These are phyloP conservation scores for Anisodus acutangulus DNA, from an alignment of 257 asterid species.

Conservation along the genomic window DNA sequence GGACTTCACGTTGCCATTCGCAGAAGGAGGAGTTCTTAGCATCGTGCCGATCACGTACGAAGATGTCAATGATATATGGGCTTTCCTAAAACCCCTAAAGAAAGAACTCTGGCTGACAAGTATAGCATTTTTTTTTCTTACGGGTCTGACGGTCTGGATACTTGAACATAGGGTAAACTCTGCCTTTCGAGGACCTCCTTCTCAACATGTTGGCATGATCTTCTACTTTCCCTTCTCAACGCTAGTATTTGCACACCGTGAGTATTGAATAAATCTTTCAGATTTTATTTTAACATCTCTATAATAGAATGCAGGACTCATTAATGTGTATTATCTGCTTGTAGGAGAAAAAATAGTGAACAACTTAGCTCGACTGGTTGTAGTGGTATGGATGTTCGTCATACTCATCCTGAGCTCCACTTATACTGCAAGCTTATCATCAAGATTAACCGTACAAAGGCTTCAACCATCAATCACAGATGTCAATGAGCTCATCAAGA, in stretches of 20 bases:
- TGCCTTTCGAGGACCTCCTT: slow-evolving; percentile 31
- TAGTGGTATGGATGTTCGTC: slow-evolving; percentile 24
- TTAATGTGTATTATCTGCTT: not conserved
- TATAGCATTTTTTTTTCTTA: slow-evolving; percentile 22
- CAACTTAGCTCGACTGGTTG: slow-evolving; percentile 29
- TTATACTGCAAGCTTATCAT: slow-evolving; percentile 29
- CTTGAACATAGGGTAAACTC: slow-evolving; percentile 23
- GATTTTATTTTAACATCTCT: not conserved
- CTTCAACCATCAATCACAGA: slow-evolving; percentile 25
- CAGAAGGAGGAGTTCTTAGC: slow-evolving; percentile 25
- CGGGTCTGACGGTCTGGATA: slow-evolving; percentile 27
- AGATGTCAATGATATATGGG: slow-evolving; percentile 29
- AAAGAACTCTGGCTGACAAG: slow-evolving; percentile 26
- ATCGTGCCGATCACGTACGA: slow-evolving; percentile 13
- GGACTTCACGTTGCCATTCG: slow-evolving; percentile 28
- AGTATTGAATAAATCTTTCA: not conserved
- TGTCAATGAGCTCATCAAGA: slow-evolving; percentile 18
- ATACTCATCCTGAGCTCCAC: slow-evolving; percentile 25
- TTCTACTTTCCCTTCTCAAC: slow-evolving; percentile 29
- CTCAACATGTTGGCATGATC: slow-evolving; percentile 27
- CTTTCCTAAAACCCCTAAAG: slow-evolving; percentile 31
- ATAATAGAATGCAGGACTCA: not conserved
- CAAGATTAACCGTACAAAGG: slow-evolving; percentile 24
- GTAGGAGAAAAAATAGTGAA: slow-evolving; percentile 29
- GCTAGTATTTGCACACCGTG: slow-evolving; percentile 28